Evolutionary conservation across 176 grass and related monocot genomes (phyloP).

Genomic region (Oryza officinalis): DNA sequence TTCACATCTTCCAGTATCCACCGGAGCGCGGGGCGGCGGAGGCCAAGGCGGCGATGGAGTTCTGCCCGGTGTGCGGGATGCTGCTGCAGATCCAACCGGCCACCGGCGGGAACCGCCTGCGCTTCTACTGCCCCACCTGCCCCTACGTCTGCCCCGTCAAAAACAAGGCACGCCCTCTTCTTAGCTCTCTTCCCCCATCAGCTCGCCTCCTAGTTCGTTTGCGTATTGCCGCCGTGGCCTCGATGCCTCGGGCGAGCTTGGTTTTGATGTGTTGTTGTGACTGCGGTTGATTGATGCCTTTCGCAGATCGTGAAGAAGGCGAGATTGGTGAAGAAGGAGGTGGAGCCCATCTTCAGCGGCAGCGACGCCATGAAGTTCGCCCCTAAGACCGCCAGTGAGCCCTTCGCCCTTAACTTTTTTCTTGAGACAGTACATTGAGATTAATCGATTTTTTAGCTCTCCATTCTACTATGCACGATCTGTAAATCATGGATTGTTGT

Average conservation of each 20-base stretch:
- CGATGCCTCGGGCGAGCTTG: background rate
- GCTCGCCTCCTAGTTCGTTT: background rate
- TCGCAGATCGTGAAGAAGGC: conserved; percentile 72
- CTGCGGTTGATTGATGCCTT: background rate
- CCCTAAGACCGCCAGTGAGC: conserved; percentile 54
- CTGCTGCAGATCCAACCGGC: conserved; percentile 74
- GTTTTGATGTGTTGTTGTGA: conserved; percentile 9
- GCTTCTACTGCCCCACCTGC: conserved; percentile 73
- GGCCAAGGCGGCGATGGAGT: conserved; percentile 55
- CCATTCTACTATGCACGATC: background rate
- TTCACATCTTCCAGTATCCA: background rate
- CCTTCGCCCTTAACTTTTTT: conserved; percentile 1
- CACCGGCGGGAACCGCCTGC: conserved; percentile 45
- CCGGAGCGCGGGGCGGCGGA: background rate
- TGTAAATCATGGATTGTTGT: background rate
- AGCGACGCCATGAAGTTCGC: conserved; percentile 50
- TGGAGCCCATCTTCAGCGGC: conserved; percentile 63
- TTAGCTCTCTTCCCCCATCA: background rate
- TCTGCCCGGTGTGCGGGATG: conserved; percentile 74
- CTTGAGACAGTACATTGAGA: background rate
- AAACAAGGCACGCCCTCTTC: conserved; percentile 51
- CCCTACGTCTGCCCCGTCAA: conserved; percentile 61
- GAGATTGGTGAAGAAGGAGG: conserved; percentile 58
- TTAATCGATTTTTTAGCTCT: no score
- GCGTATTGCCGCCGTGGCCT: background rate